A percentile compares a stretch with the other conserved stretches of the same genome.
These are phyloP conservation scores for Oryza punctata DNA, from an alignment of 176 grass and related monocot species.

Conservation along the genomic window DNA sequence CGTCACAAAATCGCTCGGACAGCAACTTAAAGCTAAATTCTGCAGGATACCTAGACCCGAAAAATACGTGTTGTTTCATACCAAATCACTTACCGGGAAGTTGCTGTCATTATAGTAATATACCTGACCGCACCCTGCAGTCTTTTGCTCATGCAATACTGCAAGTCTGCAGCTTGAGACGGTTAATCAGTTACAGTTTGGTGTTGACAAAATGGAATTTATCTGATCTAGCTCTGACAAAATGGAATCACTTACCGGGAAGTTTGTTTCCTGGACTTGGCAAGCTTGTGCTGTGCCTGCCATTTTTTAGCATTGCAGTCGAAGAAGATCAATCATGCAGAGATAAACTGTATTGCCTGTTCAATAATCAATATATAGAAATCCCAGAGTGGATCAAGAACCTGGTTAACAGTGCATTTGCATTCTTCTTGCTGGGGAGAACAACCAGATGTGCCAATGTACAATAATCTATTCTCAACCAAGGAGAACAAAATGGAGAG, in stretches of 20 bases:
- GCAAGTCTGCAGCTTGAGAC: neutral
- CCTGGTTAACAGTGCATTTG: neutral
- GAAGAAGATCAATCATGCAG: neutral
- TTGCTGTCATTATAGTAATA: neutral
- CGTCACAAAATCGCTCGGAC: no score
- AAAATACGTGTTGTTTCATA: neutral
- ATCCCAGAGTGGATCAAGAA: neutral
- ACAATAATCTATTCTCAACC: neutral
- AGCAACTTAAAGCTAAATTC: no score
- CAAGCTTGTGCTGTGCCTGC: neutral
- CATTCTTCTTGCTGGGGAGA: neutral
- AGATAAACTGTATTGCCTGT: neutral
- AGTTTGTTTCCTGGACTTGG: neutral
- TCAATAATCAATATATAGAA: neutral
- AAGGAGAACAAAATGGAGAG: slow-evolving; percentile 2
- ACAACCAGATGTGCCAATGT: neutral
- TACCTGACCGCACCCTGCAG: neutral
- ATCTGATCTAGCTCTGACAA: neutral
- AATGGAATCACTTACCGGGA: no score
- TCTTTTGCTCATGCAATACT: neutral
- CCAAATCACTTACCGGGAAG: neutral
- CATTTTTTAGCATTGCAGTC: neutral
- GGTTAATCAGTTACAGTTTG: neutral
- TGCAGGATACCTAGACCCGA: no score
- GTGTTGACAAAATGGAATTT: neutral